Conservation (phyloP, 306 rosid genomes). For the Medicago lupulina region DNA sequence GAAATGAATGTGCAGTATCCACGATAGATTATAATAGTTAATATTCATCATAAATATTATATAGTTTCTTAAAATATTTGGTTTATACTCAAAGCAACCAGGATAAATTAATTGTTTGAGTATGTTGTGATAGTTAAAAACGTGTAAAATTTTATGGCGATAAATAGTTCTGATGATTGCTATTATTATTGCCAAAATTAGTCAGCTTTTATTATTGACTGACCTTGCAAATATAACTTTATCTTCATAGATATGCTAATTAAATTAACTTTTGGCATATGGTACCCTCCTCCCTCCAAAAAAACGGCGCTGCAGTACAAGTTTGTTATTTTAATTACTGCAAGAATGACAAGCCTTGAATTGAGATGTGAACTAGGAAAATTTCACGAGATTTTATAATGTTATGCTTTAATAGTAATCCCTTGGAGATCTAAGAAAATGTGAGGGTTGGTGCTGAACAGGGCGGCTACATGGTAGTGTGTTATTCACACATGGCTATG, state of each 20-base stretch:
- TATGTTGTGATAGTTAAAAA: constrained; percentile 7
- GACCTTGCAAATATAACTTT: not conserved
- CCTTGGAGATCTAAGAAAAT: not conserved
- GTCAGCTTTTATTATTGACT: constrained; percentile 9
- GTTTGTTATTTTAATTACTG: constrained; percentile 8
- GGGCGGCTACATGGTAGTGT: not conserved
- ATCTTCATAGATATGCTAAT: not conserved
- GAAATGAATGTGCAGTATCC: constrained; percentile 11
- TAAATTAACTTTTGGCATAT: not conserved
- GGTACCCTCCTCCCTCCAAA: constrained; percentile 3
- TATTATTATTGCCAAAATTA: constrained; percentile 2
- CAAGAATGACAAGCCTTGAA: not conserved
- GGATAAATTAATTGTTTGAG: constrained; percentile 15
- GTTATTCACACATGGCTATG: constrained; percentile 1
- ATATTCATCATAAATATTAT: constrained; percentile 3
- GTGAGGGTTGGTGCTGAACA: constrained; percentile 5
- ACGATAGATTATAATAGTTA: constrained; percentile 4
- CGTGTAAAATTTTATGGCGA: not conserved
- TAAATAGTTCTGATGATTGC: constrained; percentile 3
- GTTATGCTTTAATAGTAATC: not conserved
- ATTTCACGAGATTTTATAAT: not conserved
- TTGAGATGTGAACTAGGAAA: not conserved
- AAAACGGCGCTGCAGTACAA: constrained; percentile 1
- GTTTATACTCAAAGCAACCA: constrained; percentile 22
- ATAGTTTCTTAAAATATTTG: not conserved